Conservation (phyloP, 148 eudicot species). For the Nyssa sinensis region DNA sequence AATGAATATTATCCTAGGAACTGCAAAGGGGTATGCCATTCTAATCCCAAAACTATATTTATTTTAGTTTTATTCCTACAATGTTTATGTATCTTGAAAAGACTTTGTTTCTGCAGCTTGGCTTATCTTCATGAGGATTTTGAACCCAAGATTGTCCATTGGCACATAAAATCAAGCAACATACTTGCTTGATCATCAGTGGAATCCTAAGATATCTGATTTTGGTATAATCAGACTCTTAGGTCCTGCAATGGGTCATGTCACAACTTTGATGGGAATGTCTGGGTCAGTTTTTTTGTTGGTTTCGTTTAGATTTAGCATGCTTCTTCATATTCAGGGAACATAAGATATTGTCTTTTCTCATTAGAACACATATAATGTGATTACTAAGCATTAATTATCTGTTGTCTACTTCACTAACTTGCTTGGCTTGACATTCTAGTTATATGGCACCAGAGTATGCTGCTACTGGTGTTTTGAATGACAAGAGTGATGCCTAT, state of each 20-base stretch:
- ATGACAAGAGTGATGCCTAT: conserved; percentile 43
- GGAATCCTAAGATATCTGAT: conserved; percentile 49
- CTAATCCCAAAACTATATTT: neutral
- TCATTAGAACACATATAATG: neutral
- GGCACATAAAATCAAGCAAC: conserved; percentile 43
- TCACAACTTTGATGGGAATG: conserved; percentile 22
- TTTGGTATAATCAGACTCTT: conserved; percentile 26
- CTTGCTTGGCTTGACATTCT: neutral
- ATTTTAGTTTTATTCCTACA: neutral
- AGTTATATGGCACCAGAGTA: conserved; percentile 42
- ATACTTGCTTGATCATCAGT: conserved; percentile 39
- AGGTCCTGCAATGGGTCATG: conserved; percentile 19
- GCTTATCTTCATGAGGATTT: conserved; percentile 45
- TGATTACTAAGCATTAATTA: neutral
- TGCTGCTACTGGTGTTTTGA: conserved; percentile 7
- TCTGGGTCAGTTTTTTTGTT: conserved; percentile 24
- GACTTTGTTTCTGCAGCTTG: conserved; percentile 22
- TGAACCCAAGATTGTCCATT: conserved; percentile 30
- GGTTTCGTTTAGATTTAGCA: too few species aligned
- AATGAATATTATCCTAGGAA: conserved; percentile 39
- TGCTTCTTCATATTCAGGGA: too few species aligned
- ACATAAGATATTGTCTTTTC: too few species aligned
- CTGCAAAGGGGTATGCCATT: conserved; percentile 39
- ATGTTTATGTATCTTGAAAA: neutral
- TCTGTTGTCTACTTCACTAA: neutral